A percentile compares a stretch with the other conserved stretches of the same genome.
Conservation (phyloP, 352 stramenopile genomes). For the Pythium dissotocum region DNA sequence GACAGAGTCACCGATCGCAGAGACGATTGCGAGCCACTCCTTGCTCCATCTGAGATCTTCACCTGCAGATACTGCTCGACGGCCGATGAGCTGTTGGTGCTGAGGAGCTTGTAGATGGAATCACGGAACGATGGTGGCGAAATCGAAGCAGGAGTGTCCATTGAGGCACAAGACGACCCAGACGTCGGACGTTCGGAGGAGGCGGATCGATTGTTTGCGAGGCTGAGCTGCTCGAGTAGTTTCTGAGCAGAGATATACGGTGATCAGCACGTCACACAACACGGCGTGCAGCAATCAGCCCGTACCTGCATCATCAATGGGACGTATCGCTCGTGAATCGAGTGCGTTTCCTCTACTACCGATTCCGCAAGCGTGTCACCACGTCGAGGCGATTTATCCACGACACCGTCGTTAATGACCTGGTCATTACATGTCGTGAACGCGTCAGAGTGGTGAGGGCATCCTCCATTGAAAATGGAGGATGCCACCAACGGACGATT, state of each 20-base stretch:
- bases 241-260: too few species aligned
- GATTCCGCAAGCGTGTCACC: background rate
- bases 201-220: conserved; percentile 14
- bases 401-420: conserved; percentile 9
- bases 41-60: too few species aligned
- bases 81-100: background rate
- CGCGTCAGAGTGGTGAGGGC: too few species aligned
- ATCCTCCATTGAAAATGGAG: too few species aligned
- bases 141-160: background rate
- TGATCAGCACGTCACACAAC: too few species aligned
- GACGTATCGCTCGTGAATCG: conserved; percentile 20
- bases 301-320: conserved; percentile 22
- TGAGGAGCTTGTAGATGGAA: background rate
- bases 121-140: conserved; percentile 15
- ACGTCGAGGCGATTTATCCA: background rate
- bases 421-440: background rate
- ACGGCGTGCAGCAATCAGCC: background rate
- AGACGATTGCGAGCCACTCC: background rate
- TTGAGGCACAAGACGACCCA: background rate
- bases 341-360: background rate
- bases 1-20: background rate
- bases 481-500: too few species aligned
- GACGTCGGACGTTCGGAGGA: conserved; percentile 13
- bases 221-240: conserved; percentile 39
- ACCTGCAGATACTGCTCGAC: background rate